Percentiles rank a stretch among this genome's conserved stretches.
These are phyloP conservation scores for Serendipita sp. DNA, from an alignment of 768 basidiomycete species.

Conservation along the genomic window DNA sequence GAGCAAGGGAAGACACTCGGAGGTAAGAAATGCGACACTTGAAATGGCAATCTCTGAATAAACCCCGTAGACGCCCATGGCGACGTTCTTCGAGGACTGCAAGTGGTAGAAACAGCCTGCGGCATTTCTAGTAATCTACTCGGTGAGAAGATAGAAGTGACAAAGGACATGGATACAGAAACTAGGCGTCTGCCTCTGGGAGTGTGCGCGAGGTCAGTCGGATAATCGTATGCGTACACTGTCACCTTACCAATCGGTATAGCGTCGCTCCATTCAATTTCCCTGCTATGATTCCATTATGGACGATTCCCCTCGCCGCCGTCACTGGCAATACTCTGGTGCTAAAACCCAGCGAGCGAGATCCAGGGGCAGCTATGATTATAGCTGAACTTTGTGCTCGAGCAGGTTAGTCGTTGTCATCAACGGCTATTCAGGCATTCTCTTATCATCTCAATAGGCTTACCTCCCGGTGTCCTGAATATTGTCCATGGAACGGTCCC, in stretches of 20 bases:
- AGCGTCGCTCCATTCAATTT: slow-evolving; percentile 68
- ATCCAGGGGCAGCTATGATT: slow-evolving; percentile 95
- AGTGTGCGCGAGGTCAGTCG: slow-evolving; percentile 19
- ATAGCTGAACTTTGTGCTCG: slow-evolving; percentile 87
- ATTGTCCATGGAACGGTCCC: slow-evolving; percentile 79
- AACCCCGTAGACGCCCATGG: slow-evolving; percentile 65
- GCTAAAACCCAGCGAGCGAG: slow-evolving; percentile 90
- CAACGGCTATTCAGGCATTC: slow-evolving; percentile 19
- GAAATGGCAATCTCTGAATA: neutral
- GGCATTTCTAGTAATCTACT: slow-evolving; percentile 72
- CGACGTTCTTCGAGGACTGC: slow-evolving; percentile 81
- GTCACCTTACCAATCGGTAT: slow-evolving; percentile 14
- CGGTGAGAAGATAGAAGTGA: slow-evolving; percentile 77
- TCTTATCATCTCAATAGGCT: slow-evolving; percentile 15
- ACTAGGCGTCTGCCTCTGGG: slow-evolving; percentile 24
- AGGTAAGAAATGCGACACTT: slow-evolving; percentile 25
- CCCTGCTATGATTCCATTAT: slow-evolving; percentile 94
- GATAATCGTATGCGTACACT: neutral
- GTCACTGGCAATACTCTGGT: slow-evolving; percentile 88
- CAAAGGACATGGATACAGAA: slow-evolving; percentile 34
- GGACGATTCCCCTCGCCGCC: slow-evolving; percentile 74
- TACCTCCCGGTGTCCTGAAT: slow-evolving; percentile 80
- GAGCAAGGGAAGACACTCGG: slow-evolving; percentile 93
- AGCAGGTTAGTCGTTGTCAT: slow-evolving; percentile 28
- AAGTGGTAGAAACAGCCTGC: slow-evolving; percentile 62